phyloP scores from a whole-genome alignment of 495 filamentous ascomycete genomes.

The Cryomyces minteri region DNA sequence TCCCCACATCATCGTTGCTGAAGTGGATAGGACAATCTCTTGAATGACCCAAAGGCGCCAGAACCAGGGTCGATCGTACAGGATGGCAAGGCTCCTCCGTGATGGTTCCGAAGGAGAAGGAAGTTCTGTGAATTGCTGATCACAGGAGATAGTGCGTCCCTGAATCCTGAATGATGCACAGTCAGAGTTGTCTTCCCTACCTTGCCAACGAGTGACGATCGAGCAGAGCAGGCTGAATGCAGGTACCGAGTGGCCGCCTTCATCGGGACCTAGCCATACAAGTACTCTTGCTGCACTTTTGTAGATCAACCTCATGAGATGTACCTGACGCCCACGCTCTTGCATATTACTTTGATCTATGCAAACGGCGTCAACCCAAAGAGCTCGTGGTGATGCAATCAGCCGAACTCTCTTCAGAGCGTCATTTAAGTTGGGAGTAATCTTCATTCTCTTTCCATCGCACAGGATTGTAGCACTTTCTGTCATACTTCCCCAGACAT shows the following conservation, averaged over 20 bases:
- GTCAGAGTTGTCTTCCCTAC: too few species aligned
- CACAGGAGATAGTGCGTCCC: slow-evolving; percentile 1
- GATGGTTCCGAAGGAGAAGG: not conserved
- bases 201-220: not conserved
- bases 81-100: slow-evolving; percentile 5
- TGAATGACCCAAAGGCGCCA: slow-evolving; percentile 10
- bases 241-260: slow-evolving; percentile 4
- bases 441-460: not conserved
- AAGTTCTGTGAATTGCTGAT: slow-evolving; percentile 1
- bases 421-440: not conserved
- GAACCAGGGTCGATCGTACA: slow-evolving; percentile 9
- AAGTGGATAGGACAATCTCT: slow-evolving; percentile 5
- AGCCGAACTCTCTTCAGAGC: not conserved
- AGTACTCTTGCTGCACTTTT: slow-evolving; percentile 6
- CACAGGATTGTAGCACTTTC: not conserved
- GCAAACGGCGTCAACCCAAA: slow-evolving; percentile 18
- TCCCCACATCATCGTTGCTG: not conserved
- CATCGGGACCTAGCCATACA: slow-evolving; percentile 9
- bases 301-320: slow-evolving; percentile 16
- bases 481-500: not conserved
- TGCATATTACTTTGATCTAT: slow-evolving; percentile 14
- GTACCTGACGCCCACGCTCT: slow-evolving; percentile 13
- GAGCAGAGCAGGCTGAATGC: slow-evolving; percentile 1
- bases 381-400: not conserved
- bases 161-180: not conserved